Evolutionary conservation across 1,284 basidiomycete genomes (phyloP), one percentile per base, ranked within the genome.

Genomic region (Naganishia sp.): DNA sequence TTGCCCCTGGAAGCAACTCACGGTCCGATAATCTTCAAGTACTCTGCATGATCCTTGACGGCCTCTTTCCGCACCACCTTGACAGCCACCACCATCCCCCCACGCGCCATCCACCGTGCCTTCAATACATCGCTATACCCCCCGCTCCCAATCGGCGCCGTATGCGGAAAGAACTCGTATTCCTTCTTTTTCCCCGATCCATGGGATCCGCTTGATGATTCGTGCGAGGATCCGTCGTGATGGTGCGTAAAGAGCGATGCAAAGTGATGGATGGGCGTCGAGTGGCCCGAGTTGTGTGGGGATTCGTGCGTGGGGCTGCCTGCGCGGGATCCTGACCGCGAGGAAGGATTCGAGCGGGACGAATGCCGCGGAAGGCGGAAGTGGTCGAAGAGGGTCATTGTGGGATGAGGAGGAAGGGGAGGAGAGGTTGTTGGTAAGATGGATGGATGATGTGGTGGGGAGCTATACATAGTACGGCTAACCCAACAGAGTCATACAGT

Each of bases 21-120:
- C 68, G 28, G 31, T 17, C 47, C 31, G 25, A 69, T 23, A 28
- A 69, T 60, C 55, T 66, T 66, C 31, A 63, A 28, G 39, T 69
- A 69, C 51, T 66, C 68, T 11, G 58, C 25, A 35, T 69, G 51
- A 35, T 69, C 64, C 35, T 49, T 66, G 21, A 69, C 31, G 35
- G 65, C 64, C 23, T 69, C 68, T 45, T 69, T 69, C 31, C 60
- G 63, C 25, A 69, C 68, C 23, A 69, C 68, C 35, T 69, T 69
- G 15, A 69, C 61, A 32, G 68, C 68, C 0, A 69, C 68, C 25
- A 57, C 18, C 50, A 52, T 32, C 3, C 65, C 65, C 1, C 35
- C 62, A 17, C 62, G 52, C 39, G 55, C 52, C 18, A 45, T 56
- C 65, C 63, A 65, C n/a, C 57, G 35, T 18, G 65, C 68, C 28